Base-by-base conservation (phyloP, 208 protist genomes). In the Leishmania lainsoni region DNA sequence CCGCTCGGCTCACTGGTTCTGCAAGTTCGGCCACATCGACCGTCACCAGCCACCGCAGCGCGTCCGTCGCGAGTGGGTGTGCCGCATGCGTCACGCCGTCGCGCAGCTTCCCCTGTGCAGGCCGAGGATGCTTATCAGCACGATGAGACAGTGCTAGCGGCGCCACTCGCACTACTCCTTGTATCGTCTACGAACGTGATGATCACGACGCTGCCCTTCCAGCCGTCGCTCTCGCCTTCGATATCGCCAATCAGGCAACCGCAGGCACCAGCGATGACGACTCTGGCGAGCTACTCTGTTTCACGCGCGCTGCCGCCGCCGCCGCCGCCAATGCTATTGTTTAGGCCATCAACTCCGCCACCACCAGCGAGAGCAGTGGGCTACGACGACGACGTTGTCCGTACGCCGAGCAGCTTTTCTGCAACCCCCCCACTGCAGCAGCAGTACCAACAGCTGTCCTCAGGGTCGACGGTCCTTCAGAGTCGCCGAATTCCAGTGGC, bases 1-100 rank as follows among this genome's bases (percentile, higher is more conserved):
- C 88, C 88, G 42, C 75, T 75, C 10, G 86, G 88, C 1, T 59
- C 86, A 12, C 72, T 93, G 58, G 71, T 89, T n/a, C 86, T 91
- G 72, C 84, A 78, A 58, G 71, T 90, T 54, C 79, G 66, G 35
- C 45, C 69, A 56, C 49, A 72, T 79, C 45, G 42, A 16, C 69
- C 10, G 17, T 52, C 68, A 6, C 22, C 29, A 22, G 42, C 35
- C 17, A 32, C 35, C 58, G 29, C 69, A 14, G 17, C 17, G 17
- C 68, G 26, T 5, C 68, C 52, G 14, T 59, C 52, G 54, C 39
- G 74, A 51, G 39, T 51, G 51, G 56, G 76, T 49, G 59, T 51
- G 35, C 29, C 6, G 32, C 59, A 29, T 32, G 63, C 48, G 59
- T 32, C 49, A 3, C 71, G 71, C 12, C 49, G 49, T 20, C 71